These are phyloP conservation scores for Ogataea pini DNA, from an alignment of 805 yeast genomes.

Conservation along the genomic window DNA sequence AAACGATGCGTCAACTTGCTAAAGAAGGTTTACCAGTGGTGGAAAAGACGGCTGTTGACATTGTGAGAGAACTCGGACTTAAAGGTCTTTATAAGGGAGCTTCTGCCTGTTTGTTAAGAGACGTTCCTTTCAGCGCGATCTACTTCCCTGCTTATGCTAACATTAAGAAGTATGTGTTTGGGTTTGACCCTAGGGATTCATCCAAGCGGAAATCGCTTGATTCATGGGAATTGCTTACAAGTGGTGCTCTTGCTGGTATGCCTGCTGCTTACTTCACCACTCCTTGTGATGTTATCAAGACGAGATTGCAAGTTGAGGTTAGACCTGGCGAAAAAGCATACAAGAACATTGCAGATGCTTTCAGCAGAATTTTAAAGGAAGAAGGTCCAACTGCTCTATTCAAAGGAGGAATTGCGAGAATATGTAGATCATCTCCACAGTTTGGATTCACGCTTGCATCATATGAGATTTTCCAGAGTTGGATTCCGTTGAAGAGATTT, in stretches of 20 bases:
- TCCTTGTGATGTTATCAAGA: constrained; percentile 95
- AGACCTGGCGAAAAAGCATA: constrained; percentile 77
- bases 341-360: constrained; percentile 77
- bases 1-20: constrained; percentile 43
- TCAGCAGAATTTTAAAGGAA: constrained; percentile 67
- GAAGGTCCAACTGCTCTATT: constrained; percentile 87
- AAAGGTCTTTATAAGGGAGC: constrained; percentile 91
- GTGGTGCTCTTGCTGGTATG: constrained; percentile 97
- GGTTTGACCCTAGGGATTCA: constrained; percentile 73
- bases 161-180: constrained; percentile 76
- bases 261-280: constrained; percentile 97
- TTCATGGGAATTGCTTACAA: constrained; percentile 78
- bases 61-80: constrained; percentile 77
- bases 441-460: constrained; percentile 98
- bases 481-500: constrained; percentile 63
- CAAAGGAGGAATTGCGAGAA: constrained; percentile 96
- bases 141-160: constrained; percentile 97
- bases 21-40: constrained; percentile 33
- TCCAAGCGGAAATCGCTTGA: constrained; percentile 59
- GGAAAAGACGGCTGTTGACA: constrained; percentile 62
- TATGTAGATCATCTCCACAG: constrained; percentile 93
- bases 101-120: constrained; percentile 86
- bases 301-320: constrained; percentile 86
- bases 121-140: constrained; percentile 94
- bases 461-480: constrained; percentile 81